Evolutionary conservation across 2,329 filamentous ascomycete species (phyloP).

Genomic region (Cytospora piceicola): DNA sequence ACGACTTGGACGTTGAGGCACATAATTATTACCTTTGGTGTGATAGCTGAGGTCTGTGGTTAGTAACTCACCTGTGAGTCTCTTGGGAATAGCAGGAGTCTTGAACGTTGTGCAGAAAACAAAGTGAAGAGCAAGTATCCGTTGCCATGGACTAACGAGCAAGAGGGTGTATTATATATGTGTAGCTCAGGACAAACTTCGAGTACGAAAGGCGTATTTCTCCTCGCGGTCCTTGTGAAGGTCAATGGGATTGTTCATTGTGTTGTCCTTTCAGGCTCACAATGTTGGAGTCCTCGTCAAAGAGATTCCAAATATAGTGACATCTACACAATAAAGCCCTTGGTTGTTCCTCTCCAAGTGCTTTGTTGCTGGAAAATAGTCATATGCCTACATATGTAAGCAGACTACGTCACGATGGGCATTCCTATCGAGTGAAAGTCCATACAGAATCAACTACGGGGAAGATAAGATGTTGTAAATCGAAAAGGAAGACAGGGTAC

Average conservation of each 20-base stretch:
- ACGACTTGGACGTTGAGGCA: neutral
- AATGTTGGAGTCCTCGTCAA: neutral
- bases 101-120: neutral
- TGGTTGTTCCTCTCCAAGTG: neutral
- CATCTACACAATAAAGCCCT: neutral
- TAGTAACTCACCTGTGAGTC: neutral
- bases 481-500: no score
- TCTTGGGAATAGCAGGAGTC: neutral
- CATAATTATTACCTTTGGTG: neutral
- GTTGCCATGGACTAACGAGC: neutral
- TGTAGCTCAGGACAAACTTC: neutral
- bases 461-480: neutral
- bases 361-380: neutral
- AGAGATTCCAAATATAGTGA: neutral
- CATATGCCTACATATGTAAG: neutral
- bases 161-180: neutral
- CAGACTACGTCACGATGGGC: neutral
- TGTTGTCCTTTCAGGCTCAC: neutral
- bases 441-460: neutral
- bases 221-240: neutral
- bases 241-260: constrained; percentile 1
- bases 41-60: neutral
- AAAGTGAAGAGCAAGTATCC: neutral
- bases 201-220: neutral
- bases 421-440: neutral